phyloP scores from a whole-genome alignment of 2,329 filamentous ascomycete species.

The Plectosphaerella plurivora region DNA sequence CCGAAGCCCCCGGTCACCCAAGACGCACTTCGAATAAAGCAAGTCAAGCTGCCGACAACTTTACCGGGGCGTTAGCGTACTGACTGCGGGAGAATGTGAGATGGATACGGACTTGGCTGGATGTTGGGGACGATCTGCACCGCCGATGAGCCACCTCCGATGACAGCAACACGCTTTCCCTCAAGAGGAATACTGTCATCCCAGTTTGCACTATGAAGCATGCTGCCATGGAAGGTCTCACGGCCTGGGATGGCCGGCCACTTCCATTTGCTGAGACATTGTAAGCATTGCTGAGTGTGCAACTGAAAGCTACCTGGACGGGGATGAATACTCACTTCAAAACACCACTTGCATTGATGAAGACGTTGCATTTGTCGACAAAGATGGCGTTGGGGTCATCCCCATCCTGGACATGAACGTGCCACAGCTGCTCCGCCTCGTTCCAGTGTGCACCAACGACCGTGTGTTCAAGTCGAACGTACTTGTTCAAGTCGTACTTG shows the following conservation, averaged over 20 bases:
- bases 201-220: slow-evolving; percentile 25
- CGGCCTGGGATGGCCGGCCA: slow-evolving; percentile 24
- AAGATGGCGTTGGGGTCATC: slow-evolving; percentile 2
- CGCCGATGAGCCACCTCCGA: slow-evolving; percentile 22
- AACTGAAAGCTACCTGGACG: slow-evolving; percentile 18
- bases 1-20: slow-evolving; percentile 45
- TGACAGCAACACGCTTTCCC: slow-evolving; percentile 22
- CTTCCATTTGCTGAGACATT: slow-evolving; percentile 16
- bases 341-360: slow-evolving; percentile 34
- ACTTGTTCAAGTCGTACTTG: slow-evolving; percentile 15
- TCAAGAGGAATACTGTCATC: slow-evolving; percentile 15
- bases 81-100: background rate
- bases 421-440: slow-evolving; percentile 14
- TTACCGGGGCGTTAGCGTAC: background rate
- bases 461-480: slow-evolving; percentile 14
- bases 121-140: slow-evolving; percentile 27
- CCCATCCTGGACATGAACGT: slow-evolving; percentile 11
- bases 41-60: slow-evolving; percentile 8
- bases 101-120: slow-evolving; percentile 6
- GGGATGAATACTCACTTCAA: slow-evolving; percentile 42
- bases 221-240: slow-evolving; percentile 19
- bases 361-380: slow-evolving; percentile 13
- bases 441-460: slow-evolving; percentile 16
- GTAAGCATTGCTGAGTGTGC: background rate
- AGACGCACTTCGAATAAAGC: slow-evolving; percentile 31